Conservation (phyloP, 179 eudicot species). For the Gypsophila paniculata region DNA sequence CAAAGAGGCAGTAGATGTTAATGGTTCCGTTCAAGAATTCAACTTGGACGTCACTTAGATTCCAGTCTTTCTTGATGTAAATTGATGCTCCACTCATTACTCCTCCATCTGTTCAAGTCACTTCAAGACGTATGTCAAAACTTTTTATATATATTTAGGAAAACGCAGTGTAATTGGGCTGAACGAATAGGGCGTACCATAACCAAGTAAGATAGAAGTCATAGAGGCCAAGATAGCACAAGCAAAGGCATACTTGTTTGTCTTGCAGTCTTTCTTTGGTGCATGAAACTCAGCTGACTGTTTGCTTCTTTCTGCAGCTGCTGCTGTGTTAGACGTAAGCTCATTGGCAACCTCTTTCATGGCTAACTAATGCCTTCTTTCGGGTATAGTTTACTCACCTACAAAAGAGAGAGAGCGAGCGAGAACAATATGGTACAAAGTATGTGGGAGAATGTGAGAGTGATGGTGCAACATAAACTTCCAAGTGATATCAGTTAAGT, state of each 20-base stretch:
- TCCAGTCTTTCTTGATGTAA: conserved; percentile 54
- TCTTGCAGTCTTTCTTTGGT: conserved; percentile 32
- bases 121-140: no score
- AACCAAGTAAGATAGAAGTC: conserved; percentile 49
- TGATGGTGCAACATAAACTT: neutral
- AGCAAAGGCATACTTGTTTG: conserved; percentile 51
- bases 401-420: neutral
- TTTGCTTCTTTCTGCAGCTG: neutral
- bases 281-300: conserved; percentile 24
- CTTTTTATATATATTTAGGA: no score
- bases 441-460: neutral
- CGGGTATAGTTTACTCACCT: neutral
- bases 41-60: conserved; percentile 42
- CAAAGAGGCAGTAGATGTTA: conserved; percentile 57
- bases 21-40: conserved; percentile 53
- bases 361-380: neutral
- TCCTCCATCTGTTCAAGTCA: conserved; percentile 47
- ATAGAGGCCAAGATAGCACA: conserved; percentile 60
- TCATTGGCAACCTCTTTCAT: neutral
- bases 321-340: neutral
- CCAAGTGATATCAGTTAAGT: neutral
- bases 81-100: conserved; percentile 78
- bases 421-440: neutral
- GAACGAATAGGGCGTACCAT: conserved; percentile 22
- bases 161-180: no score